phyloP scores from a whole-genome alignment of 1,284 basidiomycete species.

The Puccinia hordei region DNA sequence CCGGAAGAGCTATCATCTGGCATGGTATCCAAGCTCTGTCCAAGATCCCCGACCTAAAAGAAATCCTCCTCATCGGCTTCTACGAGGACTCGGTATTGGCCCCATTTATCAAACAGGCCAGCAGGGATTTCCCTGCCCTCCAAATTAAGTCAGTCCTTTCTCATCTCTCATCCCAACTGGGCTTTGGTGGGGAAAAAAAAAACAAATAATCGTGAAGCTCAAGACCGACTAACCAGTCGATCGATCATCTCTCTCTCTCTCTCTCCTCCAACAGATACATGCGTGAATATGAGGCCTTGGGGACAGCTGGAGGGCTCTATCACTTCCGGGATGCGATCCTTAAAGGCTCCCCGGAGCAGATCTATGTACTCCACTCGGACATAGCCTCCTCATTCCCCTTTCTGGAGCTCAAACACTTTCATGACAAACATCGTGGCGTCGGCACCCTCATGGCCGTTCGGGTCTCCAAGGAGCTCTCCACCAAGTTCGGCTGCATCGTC shows the following conservation, averaged over 20 bases:
- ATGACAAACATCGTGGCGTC: conserved; percentile 63
- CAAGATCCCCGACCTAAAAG: conserved; percentile 61
- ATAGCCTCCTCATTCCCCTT: conserved; percentile 62
- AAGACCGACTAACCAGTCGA: too few species aligned
- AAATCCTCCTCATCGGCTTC: conserved; percentile 64
- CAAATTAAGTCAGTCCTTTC: conserved; percentile 58
- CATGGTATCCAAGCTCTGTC: conserved; percentile 63
- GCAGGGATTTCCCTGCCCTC: conserved; percentile 63
- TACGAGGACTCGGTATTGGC: conserved; percentile 63
- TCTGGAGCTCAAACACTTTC: conserved; percentile 61
- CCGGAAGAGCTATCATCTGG: conserved; percentile 63
- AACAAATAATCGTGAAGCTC: too few species aligned
- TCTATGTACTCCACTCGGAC: conserved; percentile 65
- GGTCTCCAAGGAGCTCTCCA: conserved; percentile 62
- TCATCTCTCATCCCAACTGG: background rate
- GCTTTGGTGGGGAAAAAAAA: background rate
- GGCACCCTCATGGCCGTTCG: conserved; percentile 63
- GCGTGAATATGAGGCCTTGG: conserved; percentile 63
- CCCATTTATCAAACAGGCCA: conserved; percentile 62
- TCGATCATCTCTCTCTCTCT: too few species aligned
- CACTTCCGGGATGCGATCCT: conserved; percentile 62
- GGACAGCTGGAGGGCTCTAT: conserved; percentile 61
- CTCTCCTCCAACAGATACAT: conserved; percentile 62
- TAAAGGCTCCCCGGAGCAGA: conserved; percentile 61
- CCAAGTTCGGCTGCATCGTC: conserved; percentile 63